Evolutionary conservation across 257 asterid genomes (phyloP).

Genomic region (Fraxinus excelsior): DNA sequence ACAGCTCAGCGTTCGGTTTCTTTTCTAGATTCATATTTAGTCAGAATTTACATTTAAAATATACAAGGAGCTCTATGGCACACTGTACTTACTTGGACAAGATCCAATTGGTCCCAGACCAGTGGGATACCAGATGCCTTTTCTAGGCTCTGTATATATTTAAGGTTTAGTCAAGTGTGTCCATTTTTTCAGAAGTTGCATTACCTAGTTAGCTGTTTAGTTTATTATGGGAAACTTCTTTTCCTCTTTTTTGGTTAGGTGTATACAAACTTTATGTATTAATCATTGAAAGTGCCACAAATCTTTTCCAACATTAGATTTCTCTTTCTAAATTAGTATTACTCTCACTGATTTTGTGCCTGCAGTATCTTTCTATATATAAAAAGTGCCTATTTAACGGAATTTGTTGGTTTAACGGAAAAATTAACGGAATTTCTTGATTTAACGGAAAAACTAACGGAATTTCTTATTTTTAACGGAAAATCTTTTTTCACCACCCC

Average conservation of each 20-base stretch:
- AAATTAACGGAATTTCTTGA: too few species aligned
- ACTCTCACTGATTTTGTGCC: not conserved
- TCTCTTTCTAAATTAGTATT: too few species aligned
- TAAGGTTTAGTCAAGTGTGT: not conserved
- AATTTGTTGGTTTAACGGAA: too few species aligned
- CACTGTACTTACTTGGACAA: not conserved
- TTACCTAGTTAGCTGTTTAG: not conserved
- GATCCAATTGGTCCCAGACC: not conserved
- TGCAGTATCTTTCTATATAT: too few species aligned
- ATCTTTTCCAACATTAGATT: not conserved
- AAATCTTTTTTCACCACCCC: too few species aligned
- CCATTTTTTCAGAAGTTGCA: not conserved
- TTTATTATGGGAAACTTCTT: not conserved
- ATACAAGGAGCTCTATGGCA: not conserved
- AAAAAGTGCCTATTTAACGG: too few species aligned
- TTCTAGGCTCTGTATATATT: not conserved
- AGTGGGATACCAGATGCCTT: not conserved
- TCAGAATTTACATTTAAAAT: not conserved
- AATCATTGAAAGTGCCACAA: not conserved
- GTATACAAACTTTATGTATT: not conserved
- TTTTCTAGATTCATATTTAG: not conserved
- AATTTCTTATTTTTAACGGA: too few species aligned
- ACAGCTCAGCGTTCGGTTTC: not conserved
- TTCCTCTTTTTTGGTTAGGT: not conserved
- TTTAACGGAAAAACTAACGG: too few species aligned